phyloP scores from a whole-genome alignment of 1,284 basidiomycete species.

The Athelia sp. region DNA sequence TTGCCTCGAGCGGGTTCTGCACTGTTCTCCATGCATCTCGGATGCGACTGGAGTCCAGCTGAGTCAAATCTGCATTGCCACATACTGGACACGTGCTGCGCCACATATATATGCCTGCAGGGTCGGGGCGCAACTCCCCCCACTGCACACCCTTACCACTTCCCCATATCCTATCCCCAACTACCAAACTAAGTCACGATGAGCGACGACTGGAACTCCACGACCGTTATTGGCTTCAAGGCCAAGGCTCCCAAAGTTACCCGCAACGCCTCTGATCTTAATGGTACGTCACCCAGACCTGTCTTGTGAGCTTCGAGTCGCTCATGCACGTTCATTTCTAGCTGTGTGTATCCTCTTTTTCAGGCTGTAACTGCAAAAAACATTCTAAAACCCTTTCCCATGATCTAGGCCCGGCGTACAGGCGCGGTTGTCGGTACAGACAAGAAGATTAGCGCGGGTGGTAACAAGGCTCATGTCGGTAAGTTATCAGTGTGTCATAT shows the following conservation, averaged over 20 bases:
- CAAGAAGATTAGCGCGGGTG: constrained; percentile 63
- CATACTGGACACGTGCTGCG: no score
- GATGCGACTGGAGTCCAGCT: not conserved
- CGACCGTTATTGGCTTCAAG: constrained; percentile 75
- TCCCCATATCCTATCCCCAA: not conserved
- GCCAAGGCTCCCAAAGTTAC: constrained; percentile 66
- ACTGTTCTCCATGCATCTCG: no score
- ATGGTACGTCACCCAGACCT: constrained; percentile 45
- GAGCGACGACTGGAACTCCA: constrained; percentile 73
- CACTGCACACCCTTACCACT: not conserved
- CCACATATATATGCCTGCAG: not conserved
- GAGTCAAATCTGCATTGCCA: not conserved
- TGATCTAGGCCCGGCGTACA: constrained; percentile 56
- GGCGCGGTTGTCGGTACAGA: constrained; percentile 75
- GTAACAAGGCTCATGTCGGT: constrained; percentile 75
- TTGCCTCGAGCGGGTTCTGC: no score
- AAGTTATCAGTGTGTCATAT: constrained; percentile 12
- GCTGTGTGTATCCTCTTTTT: constrained; percentile 39
- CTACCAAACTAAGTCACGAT: constrained; percentile 28
- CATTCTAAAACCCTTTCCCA: not conserved
- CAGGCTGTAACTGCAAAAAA: not conserved
- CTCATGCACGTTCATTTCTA: constrained; percentile 16
- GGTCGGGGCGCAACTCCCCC: not conserved
- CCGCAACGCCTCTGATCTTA: constrained; percentile 64
- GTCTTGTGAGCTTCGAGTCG: constrained; percentile 5